phyloP scores from a whole-genome alignment of 805 yeast genomes.

The Ogataea corticis region DNA sequence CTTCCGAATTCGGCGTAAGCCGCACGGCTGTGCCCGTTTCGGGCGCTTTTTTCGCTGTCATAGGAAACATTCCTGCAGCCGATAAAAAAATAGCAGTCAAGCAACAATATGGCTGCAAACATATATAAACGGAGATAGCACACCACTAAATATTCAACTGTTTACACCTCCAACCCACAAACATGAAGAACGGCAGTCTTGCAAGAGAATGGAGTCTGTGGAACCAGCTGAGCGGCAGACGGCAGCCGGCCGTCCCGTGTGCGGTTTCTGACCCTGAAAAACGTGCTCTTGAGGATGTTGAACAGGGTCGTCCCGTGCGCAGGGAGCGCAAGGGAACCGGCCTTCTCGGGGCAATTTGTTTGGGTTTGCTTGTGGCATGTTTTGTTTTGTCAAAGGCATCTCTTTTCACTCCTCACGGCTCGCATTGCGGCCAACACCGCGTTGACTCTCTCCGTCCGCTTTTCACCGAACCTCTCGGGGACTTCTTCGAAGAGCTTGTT shows the following conservation, averaged over 20 bases:
- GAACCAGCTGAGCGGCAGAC: constrained; percentile 29
- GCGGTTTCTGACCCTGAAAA: constrained; percentile 1
- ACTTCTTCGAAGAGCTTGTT: neutral
- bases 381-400: too few species aligned
- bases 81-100: too few species aligned
- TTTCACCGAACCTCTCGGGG: too few species aligned
- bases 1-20: constrained; percentile 1
- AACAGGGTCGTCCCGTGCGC: too few species aligned
- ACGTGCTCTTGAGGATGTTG: neutral
- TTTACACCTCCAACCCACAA: neutral
- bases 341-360: too few species aligned
- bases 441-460: too few species aligned
- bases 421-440: too few species aligned
- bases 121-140: constrained; percentile 62
- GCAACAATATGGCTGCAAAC: constrained; percentile 44
- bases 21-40: neutral
- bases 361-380: too few species aligned
- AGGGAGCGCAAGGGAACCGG: too few species aligned
- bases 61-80: neutral
- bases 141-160: constrained; percentile 17
- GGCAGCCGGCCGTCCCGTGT: neutral
- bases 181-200: constrained; percentile 28
- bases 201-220: constrained; percentile 38
- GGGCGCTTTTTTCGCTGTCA: neutral
- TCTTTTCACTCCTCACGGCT: too few species aligned